Percentiles rank a stretch among this genome's conserved stretches.
phyloP scores from a whole-genome alignment of 192 early-diverging fungal species.

The Spinellus fusiger region DNA sequence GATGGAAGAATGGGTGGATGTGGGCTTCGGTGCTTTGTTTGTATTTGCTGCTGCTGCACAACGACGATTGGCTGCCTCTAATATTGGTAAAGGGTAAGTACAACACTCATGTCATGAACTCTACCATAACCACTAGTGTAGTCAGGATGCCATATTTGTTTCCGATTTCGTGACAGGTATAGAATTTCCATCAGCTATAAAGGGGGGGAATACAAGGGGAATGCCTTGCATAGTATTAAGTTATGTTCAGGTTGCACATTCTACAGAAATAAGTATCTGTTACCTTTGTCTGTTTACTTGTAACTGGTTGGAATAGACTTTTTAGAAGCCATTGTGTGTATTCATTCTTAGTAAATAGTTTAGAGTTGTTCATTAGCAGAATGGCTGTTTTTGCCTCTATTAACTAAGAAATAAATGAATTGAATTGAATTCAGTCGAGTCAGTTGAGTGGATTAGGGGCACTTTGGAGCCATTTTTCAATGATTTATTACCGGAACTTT shows the following conservation, averaged over 20 bases:
- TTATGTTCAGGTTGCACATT: neutral
- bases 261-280: neutral
- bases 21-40: neutral
- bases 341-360: constrained; percentile 24
- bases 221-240: too few relatives aligned
- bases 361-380: constrained; percentile 17
- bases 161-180: constrained; percentile 18
- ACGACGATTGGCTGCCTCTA: neutral
- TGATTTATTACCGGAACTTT: too few relatives aligned
- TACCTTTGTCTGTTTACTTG: constrained; percentile 14
- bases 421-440: too few relatives aligned
- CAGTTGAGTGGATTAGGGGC: too few relatives aligned
- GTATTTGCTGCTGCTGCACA: neutral
- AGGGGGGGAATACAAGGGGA: neutral
- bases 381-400: constrained; percentile 24
- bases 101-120: neutral
- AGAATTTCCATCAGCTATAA: constrained; percentile 13
- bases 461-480: too few relatives aligned
- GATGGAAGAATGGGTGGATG: neutral
- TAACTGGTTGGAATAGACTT: constrained; percentile 14
- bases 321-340: constrained; percentile 24
- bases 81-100: neutral
- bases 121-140: constrained; percentile 5
- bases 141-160: constrained; percentile 10
- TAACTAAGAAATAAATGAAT: constrained; percentile 6